Evolutionary conservation across 495 filamentous ascomycete genomes (phyloP), one percentile per base, ranked within the genome.

Genomic region (Aspergillus carlsbadensis): DNA sequence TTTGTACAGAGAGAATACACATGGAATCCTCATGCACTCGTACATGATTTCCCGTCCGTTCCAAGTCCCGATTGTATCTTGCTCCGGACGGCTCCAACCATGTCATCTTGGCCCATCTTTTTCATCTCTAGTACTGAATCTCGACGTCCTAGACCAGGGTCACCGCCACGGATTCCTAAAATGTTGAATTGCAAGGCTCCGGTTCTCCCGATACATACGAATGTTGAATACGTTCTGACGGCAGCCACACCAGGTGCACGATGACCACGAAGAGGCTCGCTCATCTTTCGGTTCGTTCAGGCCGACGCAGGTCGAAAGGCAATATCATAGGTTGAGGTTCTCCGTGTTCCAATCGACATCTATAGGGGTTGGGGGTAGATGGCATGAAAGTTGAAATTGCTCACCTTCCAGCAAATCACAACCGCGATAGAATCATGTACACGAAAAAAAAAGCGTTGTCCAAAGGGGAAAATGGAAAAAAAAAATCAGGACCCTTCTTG

Each of bases 341-440:
- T 52, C 8, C 49, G 37, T 41, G 36, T 36, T 39, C 49, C 49
- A 29, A 31, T 33, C 33, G 49, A 40, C 15, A 41, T 42, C 49
- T 18, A 58, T 31, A 20, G 52, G 63, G 54, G 35, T 37, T 37
- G 54, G 60, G n/a, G 56, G 48, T 47, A 17, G 40, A 39, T 41
- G 43, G 53, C 20, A 33, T 29, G 21, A 41, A 40, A 37, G 45
- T 40, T 34, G 49, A 55, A 51, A 58, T 56, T 54, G 57, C 61
- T 62, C 66, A 73, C 74, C 57, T 74, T 67, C 65, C 60, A 69
- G 61, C 41, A 47, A 58, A 69, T 63, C 61, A 70, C 65, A 52
- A 60, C 64, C 62, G 60, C 68, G 61, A 60, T 58, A 56, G 60
- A 69, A 65, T 55, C 61, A 65, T 68, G 55, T 62, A 65, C 66